Base-by-base conservation (phyloP, 176 grass and related monocot genomes). In the Lolium rigidum region DNA sequence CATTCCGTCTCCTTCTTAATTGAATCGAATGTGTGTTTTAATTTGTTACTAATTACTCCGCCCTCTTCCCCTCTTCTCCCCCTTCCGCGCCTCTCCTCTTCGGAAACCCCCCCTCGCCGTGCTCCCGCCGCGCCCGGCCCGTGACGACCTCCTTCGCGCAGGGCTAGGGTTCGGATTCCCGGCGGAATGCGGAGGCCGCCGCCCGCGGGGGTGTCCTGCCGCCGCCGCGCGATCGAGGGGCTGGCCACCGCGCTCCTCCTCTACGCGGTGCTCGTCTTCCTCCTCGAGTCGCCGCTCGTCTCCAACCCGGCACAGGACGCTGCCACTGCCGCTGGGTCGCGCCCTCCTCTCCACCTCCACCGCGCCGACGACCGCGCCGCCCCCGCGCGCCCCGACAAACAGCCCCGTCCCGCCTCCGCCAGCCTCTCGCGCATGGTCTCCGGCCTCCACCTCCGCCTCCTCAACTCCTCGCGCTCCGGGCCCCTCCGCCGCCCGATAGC, bases 251-350 rank as follows among this genome's bases (percentile, higher is more conserved):
- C 25, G 69, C 73, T 86, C 26, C 39, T 92, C 14, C 74, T 92
- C 18, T 92, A 92, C 83, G 83, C 76, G 49, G 18, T 82, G 47
- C 49, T 92, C 17, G 73, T 89, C 13, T 47, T 89, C 58, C 41
- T 78, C 49, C 76, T 88, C 79, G 87, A 89, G 90, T 89, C 76
- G 57, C 90, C 90, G 22, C 60, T 86, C 66, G 58, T 84, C 39
- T 80, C 51, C 83, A 61, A 28, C n/a, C 48, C 58, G 12, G 16
- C 79, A 59, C 1, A 51, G 9, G 77, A 51, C 10, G 56, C 73
- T 5, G 81, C 38, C 7, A 49, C 7, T 10, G 48, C 81, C 0
- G 58, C 37, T 2, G 61, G 50, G 5, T 70, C 54, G 68, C 74
- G 47, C 31, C 31, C 31, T 41, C 22, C 21, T 11, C 85, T 91